A percentile compares a stretch with the other conserved stretches of the same genome.
Conservation (phyloP, 2,329 filamentous ascomycete genomes). For the Ilyonectria mors-panacis region DNA sequence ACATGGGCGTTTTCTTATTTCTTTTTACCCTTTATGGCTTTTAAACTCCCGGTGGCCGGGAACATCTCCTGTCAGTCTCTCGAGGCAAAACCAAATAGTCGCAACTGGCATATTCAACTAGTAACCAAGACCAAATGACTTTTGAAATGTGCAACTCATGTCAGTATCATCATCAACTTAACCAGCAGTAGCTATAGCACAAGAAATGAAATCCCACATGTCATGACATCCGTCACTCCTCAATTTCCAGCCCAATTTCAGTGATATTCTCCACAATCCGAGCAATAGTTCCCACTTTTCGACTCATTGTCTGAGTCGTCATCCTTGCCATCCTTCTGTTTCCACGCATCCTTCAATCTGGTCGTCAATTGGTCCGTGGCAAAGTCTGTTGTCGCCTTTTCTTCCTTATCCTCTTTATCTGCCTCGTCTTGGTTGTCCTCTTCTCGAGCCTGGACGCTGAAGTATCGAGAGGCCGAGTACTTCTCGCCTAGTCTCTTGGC, state of each 20-base stretch:
- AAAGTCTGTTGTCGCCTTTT: constrained; percentile 50
- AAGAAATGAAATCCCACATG: not conserved
- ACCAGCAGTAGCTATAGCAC: not conserved
- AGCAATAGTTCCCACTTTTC: constrained; percentile 7
- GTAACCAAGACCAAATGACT: not conserved
- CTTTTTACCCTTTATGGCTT: constrained; percentile 9
- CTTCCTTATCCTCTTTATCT: constrained; percentile 44
- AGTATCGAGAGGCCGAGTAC: constrained; percentile 57
- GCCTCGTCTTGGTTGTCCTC: constrained; percentile 47
- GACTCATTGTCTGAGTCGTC: constrained; percentile 26
- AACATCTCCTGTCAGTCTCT: constrained; percentile 40
- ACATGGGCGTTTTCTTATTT: constrained; percentile 37
- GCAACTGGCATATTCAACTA: constrained; percentile 3
- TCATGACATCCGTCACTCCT: not conserved
- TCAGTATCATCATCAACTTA: not conserved
- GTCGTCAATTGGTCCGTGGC: constrained; percentile 43
- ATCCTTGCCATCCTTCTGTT: constrained; percentile 31
- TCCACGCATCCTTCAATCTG: constrained; percentile 40
- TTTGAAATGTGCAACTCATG: not conserved
- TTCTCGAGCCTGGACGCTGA: constrained; percentile 50
- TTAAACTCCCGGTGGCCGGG: constrained; percentile 14
- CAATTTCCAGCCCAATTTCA: not conserved
- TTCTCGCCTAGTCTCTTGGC: constrained; percentile 69
- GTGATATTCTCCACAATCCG: constrained; percentile 35
- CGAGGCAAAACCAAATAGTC: constrained; percentile 22